phyloP scores from a whole-genome alignment of 2,329 filamentous ascomycete species.

The Dactylellina haptotyla region DNA sequence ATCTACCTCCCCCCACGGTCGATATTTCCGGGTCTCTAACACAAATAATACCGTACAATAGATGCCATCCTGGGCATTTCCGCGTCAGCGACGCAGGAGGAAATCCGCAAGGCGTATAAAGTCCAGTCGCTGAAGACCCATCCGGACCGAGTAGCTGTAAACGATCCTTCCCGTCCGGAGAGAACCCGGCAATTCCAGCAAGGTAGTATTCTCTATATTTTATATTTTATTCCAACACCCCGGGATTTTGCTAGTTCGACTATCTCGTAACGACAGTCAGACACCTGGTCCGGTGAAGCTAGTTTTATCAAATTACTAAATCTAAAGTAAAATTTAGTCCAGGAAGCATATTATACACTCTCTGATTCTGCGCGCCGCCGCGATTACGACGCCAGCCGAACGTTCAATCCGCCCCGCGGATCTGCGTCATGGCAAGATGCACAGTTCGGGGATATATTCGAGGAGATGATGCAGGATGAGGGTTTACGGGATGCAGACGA shows the following conservation, averaged over 20 bases:
- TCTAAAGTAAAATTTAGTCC: constrained; percentile 21
- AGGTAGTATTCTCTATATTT: constrained; percentile 71
- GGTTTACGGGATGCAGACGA: constrained; percentile 78
- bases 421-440: constrained; percentile 67
- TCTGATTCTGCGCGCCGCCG: constrained; percentile 79
- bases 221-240: no score
- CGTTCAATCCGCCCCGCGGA: constrained; percentile 34
- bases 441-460: constrained; percentile 88
- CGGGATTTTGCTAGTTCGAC: no score
- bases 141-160: constrained; percentile 80
- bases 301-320: no score
- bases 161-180: constrained; percentile 81
- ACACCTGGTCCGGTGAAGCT: no score
- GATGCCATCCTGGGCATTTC: constrained; percentile 79
- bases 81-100: constrained; percentile 78
- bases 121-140: constrained; percentile 52
- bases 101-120: constrained; percentile 91
- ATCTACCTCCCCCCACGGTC: not conserved
- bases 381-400: constrained; percentile 79
- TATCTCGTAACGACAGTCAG: no score
- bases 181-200: constrained; percentile 91
- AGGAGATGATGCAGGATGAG: constrained; percentile 90
- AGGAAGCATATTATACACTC: constrained; percentile 85
- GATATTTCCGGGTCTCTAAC: not conserved
- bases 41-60: constrained; percentile 60